Evolutionary conservation across 106 monocot species (phyloP).

Genomic region (Dactylorhiza incarnata): DNA sequence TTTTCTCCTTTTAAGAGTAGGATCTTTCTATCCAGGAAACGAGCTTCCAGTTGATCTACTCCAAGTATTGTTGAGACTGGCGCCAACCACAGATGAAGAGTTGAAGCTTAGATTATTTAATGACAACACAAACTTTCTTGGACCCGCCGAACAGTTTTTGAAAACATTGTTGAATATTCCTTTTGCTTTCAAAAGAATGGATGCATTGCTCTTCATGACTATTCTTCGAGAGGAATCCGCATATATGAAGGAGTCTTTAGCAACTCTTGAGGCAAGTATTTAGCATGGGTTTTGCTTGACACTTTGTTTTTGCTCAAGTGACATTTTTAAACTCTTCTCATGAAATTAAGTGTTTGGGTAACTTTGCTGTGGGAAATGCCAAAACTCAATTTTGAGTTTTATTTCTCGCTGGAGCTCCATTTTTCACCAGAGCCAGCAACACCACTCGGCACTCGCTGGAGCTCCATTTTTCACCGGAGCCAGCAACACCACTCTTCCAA

Average conservation of each 20-base stretch:
- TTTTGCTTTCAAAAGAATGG: conserved; percentile 53
- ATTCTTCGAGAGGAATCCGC: conserved; percentile 44
- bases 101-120: conserved; percentile 43
- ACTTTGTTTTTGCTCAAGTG: too few species aligned
- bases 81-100: conserved; percentile 54
- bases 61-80: conserved; percentile 50
- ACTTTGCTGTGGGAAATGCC: too few species aligned
- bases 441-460: too few species aligned
- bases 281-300: not conserved
- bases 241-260: conserved; percentile 31
- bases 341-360: too few species aligned
- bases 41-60: conserved; percentile 50
- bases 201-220: conserved; percentile 48
- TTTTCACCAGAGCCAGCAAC: too few species aligned
- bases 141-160: conserved; percentile 53
- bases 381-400: too few species aligned
- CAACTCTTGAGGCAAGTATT: conserved; percentile 44
- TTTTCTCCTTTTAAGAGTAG: not conserved
- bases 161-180: conserved; percentile 53
- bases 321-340: too few species aligned
- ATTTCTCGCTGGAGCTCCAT: too few species aligned
- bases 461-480: too few species aligned
- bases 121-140: conserved; percentile 32
- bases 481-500: too few species aligned
- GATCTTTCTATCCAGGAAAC: conserved; percentile 28